phyloP scores from a whole-genome alignment of 2,329 filamentous ascomycete genomes.

The Alternaria metachromatica region DNA sequence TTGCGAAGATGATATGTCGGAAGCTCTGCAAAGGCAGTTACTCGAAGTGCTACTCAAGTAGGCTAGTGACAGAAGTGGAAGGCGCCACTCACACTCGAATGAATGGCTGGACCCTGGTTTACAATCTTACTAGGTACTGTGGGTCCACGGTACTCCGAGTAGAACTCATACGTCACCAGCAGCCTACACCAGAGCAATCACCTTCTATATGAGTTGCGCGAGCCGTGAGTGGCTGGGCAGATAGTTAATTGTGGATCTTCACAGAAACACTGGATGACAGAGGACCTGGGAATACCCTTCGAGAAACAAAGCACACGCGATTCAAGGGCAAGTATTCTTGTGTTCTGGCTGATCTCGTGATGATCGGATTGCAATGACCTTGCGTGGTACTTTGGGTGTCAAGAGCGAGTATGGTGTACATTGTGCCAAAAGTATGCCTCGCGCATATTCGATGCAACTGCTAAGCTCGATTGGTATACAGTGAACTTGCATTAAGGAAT shows the following conservation, averaged over 20 bases:
- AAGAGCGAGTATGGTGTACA: background rate
- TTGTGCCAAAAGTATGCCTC: rapidly evolving
- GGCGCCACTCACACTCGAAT: background rate
- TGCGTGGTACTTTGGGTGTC: too few species aligned
- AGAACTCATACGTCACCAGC: background rate
- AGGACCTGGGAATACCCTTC: too few species aligned
- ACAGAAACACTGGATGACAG: background rate
- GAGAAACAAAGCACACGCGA: too few species aligned
- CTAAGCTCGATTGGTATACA: background rate
- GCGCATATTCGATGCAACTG: background rate
- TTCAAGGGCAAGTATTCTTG: too few species aligned
- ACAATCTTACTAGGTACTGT: background rate
- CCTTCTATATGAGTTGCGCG: background rate
- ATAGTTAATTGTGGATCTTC: background rate
- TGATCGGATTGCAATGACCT: too few species aligned
- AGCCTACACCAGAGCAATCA: background rate
- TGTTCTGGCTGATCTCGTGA: too few species aligned
- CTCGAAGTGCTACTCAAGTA: background rate
- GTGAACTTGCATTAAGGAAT: rapidly evolving
- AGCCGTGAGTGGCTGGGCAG: background rate
- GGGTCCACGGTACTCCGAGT: background rate
- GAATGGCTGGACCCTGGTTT: background rate
- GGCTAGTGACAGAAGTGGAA: background rate
- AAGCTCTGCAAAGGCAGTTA: background rate
- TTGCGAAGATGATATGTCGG: background rate